These are phyloP conservation scores for Ceratocystis destructans DNA, from an alignment of 2,329 filamentous ascomycete genomes.

Conservation along the genomic window DNA sequence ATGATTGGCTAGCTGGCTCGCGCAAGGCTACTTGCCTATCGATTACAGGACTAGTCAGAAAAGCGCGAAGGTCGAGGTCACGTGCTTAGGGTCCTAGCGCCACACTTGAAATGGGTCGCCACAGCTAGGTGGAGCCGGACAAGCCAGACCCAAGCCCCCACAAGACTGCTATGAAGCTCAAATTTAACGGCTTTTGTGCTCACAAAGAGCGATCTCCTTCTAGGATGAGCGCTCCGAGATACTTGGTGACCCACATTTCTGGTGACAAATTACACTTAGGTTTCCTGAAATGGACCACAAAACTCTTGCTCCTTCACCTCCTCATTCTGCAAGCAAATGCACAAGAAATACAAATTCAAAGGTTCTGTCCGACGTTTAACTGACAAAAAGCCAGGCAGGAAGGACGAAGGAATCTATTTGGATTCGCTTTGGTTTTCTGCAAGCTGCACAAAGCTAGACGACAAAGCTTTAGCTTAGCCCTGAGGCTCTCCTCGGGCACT, in stretches of 20 bases:
- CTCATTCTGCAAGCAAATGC: too few species aligned
- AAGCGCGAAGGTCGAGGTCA: neutral
- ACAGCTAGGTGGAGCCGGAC: too few species aligned
- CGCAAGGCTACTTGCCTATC: slow-evolving; percentile 4
- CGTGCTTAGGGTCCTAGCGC: neutral
- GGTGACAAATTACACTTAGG: too few species aligned
- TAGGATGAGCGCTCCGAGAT: too few species aligned
- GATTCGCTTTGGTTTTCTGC: neutral
- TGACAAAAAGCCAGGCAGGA: neutral
- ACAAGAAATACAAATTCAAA: neutral
- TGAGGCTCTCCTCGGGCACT: neutral
- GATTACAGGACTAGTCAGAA: neutral
- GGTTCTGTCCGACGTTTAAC: neutral
- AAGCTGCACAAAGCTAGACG: neutral
- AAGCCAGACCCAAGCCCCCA: too few species aligned
- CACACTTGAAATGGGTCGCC: neutral
- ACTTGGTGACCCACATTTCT: too few species aligned
- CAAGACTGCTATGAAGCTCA: too few species aligned
- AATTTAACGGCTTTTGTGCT: too few species aligned
- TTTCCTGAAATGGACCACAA: too few species aligned
- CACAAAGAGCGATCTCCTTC: too few species aligned
- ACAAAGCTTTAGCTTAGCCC: neutral
- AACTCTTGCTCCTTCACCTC: too few species aligned
- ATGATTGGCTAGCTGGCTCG: neutral
- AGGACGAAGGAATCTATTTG: neutral